Conservation (phyloP, 192 early-diverging fungal genomes). For the Coemansia sp. region DNA sequence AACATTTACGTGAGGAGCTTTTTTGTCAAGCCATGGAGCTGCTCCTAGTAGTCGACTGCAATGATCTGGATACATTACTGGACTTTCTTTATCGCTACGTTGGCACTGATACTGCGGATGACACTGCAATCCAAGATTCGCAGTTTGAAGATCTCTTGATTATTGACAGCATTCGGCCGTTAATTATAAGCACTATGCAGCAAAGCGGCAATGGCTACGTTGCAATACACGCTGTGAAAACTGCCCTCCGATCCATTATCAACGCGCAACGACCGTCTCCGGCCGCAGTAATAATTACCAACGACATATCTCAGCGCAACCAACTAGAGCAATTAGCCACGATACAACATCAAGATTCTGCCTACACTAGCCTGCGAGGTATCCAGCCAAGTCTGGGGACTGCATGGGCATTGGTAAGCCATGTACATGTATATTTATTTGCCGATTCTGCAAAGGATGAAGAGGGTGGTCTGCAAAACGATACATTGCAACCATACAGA, state of each 20-base stretch:
- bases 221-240: conserved; percentile 29
- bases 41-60: conserved; percentile 34
- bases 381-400: conserved; percentile 39
- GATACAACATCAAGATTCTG: neutral
- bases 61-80: conserved; percentile 28
- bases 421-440: conserved; percentile 26
- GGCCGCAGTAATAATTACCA: conserved; percentile 27
- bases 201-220: conserved; percentile 17
- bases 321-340: neutral
- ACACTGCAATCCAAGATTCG: neutral
- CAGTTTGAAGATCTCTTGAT: conserved; percentile 26
- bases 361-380: neutral
- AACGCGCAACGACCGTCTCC: neutral
- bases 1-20: neutral
- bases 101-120: conserved; percentile 5
- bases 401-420: conserved; percentile 37
- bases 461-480: neutral
- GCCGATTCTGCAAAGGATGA: neutral
- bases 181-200: conserved; percentile 25
- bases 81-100: conserved; percentile 39
- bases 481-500: too few species aligned
- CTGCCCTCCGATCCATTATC: conserved; percentile 26
- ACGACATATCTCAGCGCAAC: conserved; percentile 38
- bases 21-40: conserved; percentile 28
- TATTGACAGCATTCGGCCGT: conserved; percentile 42